These are phyloP conservation scores for Quercus mongolica DNA, from an alignment of 306 rosid species.

Conservation along the genomic window DNA sequence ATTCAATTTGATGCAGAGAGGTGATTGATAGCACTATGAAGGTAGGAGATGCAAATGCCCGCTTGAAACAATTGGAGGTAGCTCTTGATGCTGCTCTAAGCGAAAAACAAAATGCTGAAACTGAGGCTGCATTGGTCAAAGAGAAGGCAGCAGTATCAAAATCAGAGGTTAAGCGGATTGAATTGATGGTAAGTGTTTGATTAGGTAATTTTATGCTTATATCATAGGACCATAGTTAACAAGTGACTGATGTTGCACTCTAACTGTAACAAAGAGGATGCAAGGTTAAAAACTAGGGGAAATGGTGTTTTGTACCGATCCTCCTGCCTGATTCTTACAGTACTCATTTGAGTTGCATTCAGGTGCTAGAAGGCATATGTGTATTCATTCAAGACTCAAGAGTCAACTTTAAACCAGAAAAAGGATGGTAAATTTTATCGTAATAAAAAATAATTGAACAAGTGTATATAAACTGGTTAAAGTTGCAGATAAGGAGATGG, in stretches of 20 bases:
- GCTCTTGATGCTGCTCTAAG: conserved; percentile 72
- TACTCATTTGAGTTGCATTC: background rate
- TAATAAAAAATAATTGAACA: too few relatives aligned
- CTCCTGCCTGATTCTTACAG: background rate
- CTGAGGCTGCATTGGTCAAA: conserved; percentile 61
- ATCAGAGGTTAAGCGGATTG: conserved; percentile 63
- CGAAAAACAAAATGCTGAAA: conserved; percentile 64
- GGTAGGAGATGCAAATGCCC: conserved; percentile 66
- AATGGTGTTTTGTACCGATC: background rate
- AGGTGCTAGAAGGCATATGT: background rate
- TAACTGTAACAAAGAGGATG: background rate
- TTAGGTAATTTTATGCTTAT: conserved; percentile 10
- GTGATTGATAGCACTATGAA: conserved; percentile 59
- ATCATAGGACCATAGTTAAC: background rate
- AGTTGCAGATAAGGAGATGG: background rate
- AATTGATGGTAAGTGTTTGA: conserved; percentile 60
- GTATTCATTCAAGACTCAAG: background rate
- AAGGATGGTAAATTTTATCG: background rate
- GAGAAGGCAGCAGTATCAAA: conserved; percentile 62
- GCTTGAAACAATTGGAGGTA: conserved; percentile 80
- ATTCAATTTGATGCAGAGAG: conserved; percentile 61
- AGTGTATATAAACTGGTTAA: background rate
- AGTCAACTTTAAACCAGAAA: background rate
- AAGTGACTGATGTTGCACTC: background rate
- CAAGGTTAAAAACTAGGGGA: background rate